Conservation (phyloP, 2,329 filamentous ascomycete genomes). For the Cordyceps militaris region DNA sequence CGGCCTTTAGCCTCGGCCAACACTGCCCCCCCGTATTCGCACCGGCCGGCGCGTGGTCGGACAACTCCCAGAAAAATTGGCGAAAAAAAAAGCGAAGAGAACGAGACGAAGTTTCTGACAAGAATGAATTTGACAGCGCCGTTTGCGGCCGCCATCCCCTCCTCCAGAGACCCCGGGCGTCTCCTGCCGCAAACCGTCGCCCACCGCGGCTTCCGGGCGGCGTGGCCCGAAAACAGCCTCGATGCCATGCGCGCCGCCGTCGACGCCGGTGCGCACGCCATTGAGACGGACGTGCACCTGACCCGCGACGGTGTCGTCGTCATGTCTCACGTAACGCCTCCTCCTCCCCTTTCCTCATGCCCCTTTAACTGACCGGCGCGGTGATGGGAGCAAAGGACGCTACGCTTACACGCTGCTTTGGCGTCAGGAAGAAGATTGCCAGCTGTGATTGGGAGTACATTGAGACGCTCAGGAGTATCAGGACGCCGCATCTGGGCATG, state of each 20-base stretch:
- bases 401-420: constrained; percentile 74
- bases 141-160: constrained; percentile 28
- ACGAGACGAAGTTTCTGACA: neutral
- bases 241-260: constrained; percentile 69
- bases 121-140: constrained; percentile 19
- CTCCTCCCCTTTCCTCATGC: neutral
- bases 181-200: constrained; percentile 64
- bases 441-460: constrained; percentile 74
- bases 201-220: constrained; percentile 71
- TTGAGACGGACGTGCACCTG: constrained; percentile 86
- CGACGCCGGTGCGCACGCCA: constrained; percentile 64
- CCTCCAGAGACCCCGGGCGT: constrained; percentile 20
- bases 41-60: too few relatives aligned
- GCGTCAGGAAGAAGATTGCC: constrained; percentile 60
- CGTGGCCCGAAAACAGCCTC: constrained; percentile 81
- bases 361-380: neutral
- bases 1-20: neutral
- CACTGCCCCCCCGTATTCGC: too few relatives aligned
- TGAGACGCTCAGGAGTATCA: constrained; percentile 57
- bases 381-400: constrained; percentile 48
- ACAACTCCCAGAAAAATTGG: too few relatives aligned
- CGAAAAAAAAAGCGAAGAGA: too few relatives aligned
- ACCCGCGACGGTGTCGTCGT: constrained; percentile 79
- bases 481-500: constrained; percentile 63
- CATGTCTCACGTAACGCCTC: constrained; percentile 63